Conservation (phyloP, 768 basidiomycete species). For the Suillus hirtellus region DNA sequence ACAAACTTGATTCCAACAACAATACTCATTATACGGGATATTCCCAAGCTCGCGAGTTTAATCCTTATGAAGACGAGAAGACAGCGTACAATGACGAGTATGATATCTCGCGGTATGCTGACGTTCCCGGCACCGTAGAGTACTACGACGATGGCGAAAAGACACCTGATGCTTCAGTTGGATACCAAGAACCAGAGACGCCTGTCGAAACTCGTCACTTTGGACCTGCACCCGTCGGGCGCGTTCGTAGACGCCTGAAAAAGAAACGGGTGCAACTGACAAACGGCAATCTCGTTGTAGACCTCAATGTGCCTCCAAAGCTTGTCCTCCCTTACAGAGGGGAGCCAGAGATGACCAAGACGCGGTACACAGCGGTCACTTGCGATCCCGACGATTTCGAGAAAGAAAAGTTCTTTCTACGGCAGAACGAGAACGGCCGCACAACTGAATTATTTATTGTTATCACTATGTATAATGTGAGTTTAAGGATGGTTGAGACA, state of each 20-base stretch:
- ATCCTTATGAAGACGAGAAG: constrained; percentile 28
- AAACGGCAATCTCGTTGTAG: constrained; percentile 86
- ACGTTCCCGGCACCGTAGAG: constrained; percentile 22
- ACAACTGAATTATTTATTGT: constrained; percentile 91
- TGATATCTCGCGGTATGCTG: constrained; percentile 35
- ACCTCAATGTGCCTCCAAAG: constrained; percentile 81
- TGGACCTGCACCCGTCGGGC: constrained; percentile 82
- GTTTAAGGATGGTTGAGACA: constrained; percentile 28
- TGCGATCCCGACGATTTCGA: constrained; percentile 94
- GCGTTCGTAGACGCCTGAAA: constrained; percentile 72
- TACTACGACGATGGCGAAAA: constrained; percentile 24
- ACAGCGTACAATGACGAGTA: constrained; percentile 23
- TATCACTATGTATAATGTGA: constrained; percentile 95
- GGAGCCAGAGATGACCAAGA: constrained; percentile 70
- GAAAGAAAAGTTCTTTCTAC: constrained; percentile 76
- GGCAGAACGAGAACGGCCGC: constrained; percentile 78
- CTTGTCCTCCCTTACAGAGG: constrained; percentile 73
- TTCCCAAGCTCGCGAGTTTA: constrained; percentile 21
- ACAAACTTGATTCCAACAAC: constrained; percentile 55
- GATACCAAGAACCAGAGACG: constrained; percentile 46
- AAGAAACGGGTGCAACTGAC: constrained; percentile 84
- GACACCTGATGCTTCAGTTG: constrained; percentile 26
- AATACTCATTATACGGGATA: constrained; percentile 56
- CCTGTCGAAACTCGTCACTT: constrained; percentile 76
- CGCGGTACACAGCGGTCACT: constrained; percentile 86